Evolutionary conservation across 768 basidiomycete species (phyloP), one percentile per base, ranked within the genome.

Genomic region (Boletus vinaceobasis): DNA sequence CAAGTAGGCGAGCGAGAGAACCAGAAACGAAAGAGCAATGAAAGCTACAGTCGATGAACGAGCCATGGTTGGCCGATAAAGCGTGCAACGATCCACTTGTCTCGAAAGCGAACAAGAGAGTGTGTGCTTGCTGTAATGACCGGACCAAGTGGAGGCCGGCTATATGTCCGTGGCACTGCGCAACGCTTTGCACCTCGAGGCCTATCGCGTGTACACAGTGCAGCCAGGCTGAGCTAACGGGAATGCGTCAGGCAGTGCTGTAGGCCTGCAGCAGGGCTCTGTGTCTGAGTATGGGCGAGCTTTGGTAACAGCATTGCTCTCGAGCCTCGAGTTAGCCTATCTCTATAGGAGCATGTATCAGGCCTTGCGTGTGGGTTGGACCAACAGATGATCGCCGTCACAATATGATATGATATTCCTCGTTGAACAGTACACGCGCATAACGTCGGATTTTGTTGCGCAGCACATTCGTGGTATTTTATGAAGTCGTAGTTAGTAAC

Each of bases 1-100:
- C 40, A 61, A 55, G 50, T 69, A 71, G 43, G 69, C 69, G 36
- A 70, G 59, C 31, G 69, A 71, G 46, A 70, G 58, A 15, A 70
- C 36, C 13, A 70, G 53, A 46, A 72, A 47, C 23, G 69, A 60
- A 43, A 69, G 29, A 10, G 57, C 51, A 19, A 67, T 32, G 31
- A 69, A 58, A 46, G 57, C 43, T 36, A 53, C 39, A n/a, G 62
- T 57, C 46, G 59, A 50, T 37, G 51, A 43, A 43, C 60, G 71
- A 53, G 69, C 52, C 71, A 71, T 71, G 17, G 39, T 39, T 48
- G 46, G 32, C 23, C 33, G 13, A 39, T 35, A 19, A 21, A 43
- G 14, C n/a, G 43, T 29, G 31, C 53, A 38, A 51, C 36, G 40
- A 48, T 43, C 39, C 40, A 21, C 53, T 53, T 17, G 57, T 53